Evolutionary conservation across 148 eudicot species (phyloP).

Genomic region (Vaccinium corymbosum): DNA sequence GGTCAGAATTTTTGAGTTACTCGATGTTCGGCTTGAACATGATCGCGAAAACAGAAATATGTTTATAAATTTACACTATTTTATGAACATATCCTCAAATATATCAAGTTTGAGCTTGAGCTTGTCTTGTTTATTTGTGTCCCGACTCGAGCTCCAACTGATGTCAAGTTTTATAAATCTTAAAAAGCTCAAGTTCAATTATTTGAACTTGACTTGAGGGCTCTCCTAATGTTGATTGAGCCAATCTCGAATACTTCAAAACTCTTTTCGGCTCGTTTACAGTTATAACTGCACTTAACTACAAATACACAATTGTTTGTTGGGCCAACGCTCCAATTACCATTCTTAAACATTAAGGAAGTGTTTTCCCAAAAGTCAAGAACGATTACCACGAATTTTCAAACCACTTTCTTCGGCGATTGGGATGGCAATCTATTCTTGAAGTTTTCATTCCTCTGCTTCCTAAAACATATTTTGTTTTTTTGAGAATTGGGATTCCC

Average conservation of each 20-base stretch:
- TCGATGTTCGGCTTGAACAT: neutral
- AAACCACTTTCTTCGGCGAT: neutral
- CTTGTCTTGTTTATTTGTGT: neutral
- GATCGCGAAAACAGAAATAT: neutral
- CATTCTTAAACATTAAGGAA: neutral
- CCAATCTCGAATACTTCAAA: neutral
- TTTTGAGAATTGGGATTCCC: neutral
- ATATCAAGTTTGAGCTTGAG: neutral
- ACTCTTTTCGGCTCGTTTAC: neutral
- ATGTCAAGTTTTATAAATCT: no score
- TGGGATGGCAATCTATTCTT: neutral
- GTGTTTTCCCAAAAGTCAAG: neutral
- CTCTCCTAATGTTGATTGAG: neutral
- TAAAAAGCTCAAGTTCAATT: neutral
- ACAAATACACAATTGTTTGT: neutral
- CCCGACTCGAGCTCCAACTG: no score
- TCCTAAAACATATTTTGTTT: neutral
- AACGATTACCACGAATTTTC: neutral
- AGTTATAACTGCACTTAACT: neutral
- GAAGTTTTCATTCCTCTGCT: constrained; percentile 11
- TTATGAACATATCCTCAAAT: no score
- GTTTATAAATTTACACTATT: no score
- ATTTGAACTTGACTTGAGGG: neutral
- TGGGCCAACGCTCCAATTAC: neutral
- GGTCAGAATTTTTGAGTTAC: no score